Conservation (phyloP, 441 rosid genomes). For the Gossypium gossypioides region DNA sequence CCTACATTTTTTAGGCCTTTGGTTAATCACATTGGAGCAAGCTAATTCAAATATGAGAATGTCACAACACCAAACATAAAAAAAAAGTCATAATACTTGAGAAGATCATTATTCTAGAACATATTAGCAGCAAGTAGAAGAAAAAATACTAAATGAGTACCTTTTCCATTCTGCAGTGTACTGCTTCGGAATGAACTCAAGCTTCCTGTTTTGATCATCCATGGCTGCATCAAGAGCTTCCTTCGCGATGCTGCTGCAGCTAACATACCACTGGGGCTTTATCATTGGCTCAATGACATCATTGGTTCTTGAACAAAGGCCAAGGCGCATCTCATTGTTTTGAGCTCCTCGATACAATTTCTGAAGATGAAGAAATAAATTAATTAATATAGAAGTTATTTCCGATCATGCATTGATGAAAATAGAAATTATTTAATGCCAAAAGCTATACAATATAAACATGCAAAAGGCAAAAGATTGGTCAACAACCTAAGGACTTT, state of each 20-base stretch:
- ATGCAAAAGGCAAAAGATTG: not conserved
- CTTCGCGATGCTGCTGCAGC: conserved; percentile 59
- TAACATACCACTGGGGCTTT: conserved; percentile 89
- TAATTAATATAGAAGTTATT: not conserved
- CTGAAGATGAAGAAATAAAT: conserved; percentile 23
- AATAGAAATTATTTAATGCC: not conserved
- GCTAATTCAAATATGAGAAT: not conserved
- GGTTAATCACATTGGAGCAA: not conserved
- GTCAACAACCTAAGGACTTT: not conserved
- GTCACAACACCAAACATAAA: not conserved
- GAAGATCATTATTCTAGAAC: not conserved
- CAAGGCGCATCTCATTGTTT: conserved; percentile 90
- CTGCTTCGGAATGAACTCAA: conserved; percentile 80
- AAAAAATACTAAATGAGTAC: not conserved
- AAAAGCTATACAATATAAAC: not conserved
- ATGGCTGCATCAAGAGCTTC: conserved; percentile 71
- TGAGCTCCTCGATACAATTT: conserved; percentile 66
- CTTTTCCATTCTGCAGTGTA: conserved; percentile 44
- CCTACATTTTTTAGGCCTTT: not conserved
- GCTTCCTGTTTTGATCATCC: conserved; percentile 46
- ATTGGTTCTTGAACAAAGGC: conserved; percentile 67
- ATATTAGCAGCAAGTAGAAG: not conserved
- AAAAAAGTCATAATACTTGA: not conserved
- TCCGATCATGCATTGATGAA: not conserved
- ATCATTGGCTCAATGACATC: conserved; percentile 86